These are phyloP conservation scores for Rhodotorula sp. DNA, from an alignment of 1,284 basidiomycete genomes.

Conservation along the genomic window DNA sequence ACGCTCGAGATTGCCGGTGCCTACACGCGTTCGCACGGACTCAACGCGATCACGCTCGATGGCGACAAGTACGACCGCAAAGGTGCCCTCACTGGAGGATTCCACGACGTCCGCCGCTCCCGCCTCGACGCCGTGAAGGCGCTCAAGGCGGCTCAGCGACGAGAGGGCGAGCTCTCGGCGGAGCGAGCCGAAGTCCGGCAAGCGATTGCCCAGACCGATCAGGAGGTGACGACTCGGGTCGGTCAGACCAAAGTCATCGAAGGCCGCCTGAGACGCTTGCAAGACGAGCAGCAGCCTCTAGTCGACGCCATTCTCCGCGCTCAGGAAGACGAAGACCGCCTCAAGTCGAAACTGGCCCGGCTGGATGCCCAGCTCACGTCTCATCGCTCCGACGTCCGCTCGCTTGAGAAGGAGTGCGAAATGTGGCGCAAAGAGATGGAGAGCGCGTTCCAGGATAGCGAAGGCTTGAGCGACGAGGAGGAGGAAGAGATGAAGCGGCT, in stretches of 20 bases:
- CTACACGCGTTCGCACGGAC: conserved; percentile 88
- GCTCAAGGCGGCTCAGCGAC: conserved; percentile 72
- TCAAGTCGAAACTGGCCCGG: conserved; percentile 62
- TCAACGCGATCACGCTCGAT: conserved; percentile 96
- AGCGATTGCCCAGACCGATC: conserved; percentile 70
- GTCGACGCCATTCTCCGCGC: conserved; percentile 64
- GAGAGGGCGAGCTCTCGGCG: conserved; percentile 65
- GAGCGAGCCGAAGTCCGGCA: conserved; percentile 71
- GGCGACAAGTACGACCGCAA: conserved; percentile 98
- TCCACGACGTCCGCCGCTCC: conserved; percentile 85
- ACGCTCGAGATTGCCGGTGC: conserved; percentile 88
- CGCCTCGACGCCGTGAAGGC: conserved; percentile 82
- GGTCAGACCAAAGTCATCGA: conserved; percentile 71
- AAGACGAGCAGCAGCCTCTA: conserved; percentile 66
- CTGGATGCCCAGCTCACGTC: conserved; percentile 70
- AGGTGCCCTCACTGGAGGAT: conserved; percentile 92
- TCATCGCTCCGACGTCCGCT: conserved; percentile 66
- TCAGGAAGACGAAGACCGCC: conserved; percentile 67
- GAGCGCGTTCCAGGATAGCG: conserved; percentile 68
- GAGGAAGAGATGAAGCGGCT: conserved; percentile 65
- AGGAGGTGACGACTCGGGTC: conserved; percentile 74
- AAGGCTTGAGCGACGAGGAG: conserved; percentile 66
- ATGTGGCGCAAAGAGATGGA: conserved; percentile 71
- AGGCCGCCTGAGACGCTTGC: conserved; percentile 68
- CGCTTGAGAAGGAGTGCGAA: conserved; percentile 58